Percentiles rank a stretch among this genome's conserved stretches.
Evolutionary conservation across 768 basidiomycete species (phyloP).

Genomic region (Pleurotus sapidus): DNA sequence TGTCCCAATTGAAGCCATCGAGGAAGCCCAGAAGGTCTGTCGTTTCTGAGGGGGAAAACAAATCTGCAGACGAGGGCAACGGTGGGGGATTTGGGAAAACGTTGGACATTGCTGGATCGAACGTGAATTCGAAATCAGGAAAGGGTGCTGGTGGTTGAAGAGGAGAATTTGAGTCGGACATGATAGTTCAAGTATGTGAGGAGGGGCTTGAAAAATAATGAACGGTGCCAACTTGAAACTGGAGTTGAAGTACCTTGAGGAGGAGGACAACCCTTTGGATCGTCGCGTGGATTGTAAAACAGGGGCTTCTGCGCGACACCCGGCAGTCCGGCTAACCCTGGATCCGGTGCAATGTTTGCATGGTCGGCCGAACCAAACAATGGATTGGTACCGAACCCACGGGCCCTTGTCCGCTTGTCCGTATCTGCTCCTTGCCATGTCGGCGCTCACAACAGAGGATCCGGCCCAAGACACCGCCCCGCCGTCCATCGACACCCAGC

Average conservation of each 20-base stretch:
- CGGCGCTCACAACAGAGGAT: conserved; percentile 73
- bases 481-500: conserved; percentile 60
- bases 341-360: background rate
- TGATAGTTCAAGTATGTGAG: conserved; percentile 18
- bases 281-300: background rate
- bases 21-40: conserved; percentile 79
- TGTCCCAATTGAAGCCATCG: conserved; percentile 65
- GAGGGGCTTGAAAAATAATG: conserved; percentile 8
- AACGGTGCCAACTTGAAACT: conserved; percentile 9
- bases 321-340: background rate
- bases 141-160: conserved; percentile 56
- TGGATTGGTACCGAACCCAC: background rate
- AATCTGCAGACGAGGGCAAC: conserved; percentile 68
- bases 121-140: conserved; percentile 70
- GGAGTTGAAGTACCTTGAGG: conserved; percentile 8
- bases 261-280: background rate
- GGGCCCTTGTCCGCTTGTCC: background rate
- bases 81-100: conserved; percentile 64
- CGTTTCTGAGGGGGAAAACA: conserved; percentile 77
- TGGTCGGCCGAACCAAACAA: conserved; percentile 6
- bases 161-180: conserved; percentile 26
- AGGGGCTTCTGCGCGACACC: background rate
- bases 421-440: conserved; percentile 44
- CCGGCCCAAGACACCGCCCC: conserved; percentile 47
- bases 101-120: conserved; percentile 55